Base-by-base conservation (phyloP, 23 red algal species). In the Gracilaria vermiculophylla region DNA sequence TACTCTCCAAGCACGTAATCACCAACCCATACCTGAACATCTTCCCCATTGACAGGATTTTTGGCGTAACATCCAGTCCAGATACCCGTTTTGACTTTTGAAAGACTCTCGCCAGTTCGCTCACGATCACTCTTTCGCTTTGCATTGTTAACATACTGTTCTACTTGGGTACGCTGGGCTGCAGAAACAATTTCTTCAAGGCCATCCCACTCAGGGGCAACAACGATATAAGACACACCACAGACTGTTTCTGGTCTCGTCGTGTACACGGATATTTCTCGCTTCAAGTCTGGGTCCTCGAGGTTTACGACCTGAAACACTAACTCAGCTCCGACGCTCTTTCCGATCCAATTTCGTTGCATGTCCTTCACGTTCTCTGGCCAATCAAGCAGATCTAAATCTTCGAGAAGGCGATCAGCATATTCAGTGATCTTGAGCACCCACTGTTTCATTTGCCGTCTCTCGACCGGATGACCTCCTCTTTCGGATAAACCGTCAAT, bases 271-370 rank as follows among this genome's bases (percentile, higher is more conserved):
- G 37, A 17, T 64, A 88, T 76, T 33, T 52, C 57, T 44, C 79
- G 56, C 28, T 79, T 70, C 36, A 73, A 13, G 2, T 62, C 70
- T 39, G 61, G 29, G 32, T 54, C 41, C 6, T 89, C 84, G 23
- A 36, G 62, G 35, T 32, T 1, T 13, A 48, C 21, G 49, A 53
- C 84, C 4, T 51, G 39, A 92, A 99, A 99, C 3, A 50, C 48
- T 12, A 99, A 40, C 49, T 99, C 92, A 27, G 69, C 86, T 36
- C 97, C 97, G 56, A 79, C 77, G 45, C 86, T 92, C 60, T 82
- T 84, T 21, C 97, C 97, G 23, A 99, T 99, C 97, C 97, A 99
- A 51, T 99, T 96, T 21, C 97, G 57, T 75, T 99, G 97, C 97
- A 99, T 99, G 12, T 95, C 91, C 44, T 95, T 99, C 5, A 99